Base-by-base conservation (phyloP, 495 filamentous ascomycete species). In the Emericellopsis terricola region DNA sequence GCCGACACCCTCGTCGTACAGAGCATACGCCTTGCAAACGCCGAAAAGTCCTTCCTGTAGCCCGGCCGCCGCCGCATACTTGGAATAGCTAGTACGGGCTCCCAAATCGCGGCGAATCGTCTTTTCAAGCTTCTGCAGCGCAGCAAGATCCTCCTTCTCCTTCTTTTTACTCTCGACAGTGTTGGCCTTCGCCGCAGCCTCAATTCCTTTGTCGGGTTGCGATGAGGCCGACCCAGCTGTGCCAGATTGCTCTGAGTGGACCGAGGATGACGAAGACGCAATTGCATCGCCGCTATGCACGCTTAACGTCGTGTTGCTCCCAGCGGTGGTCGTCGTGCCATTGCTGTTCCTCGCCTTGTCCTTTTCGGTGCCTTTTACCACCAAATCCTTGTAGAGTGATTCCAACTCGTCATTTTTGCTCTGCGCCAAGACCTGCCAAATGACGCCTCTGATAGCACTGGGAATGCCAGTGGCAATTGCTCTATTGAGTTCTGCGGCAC, bases 401-500 rank as follows among this genome's bases (percentile, higher is more conserved):
- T 96, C 89, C 13, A 96, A 58, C 19, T 92, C 87, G 33, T 84
- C 73, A 41, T 79, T 86, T 49, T 86, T 87, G 55, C 84, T 94
- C 47, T 92, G 81, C 3, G 91, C 85, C 43, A 99, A 53, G 9
- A 94, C 84, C 53, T 99, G 89, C 89, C 89, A 99, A 17, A 99
- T 83, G 8, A 94, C 91, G 15, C 89, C 89, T 30, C 89, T 71
- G 36, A 99, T 91, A 13, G 84, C 89, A 43, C 76, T 82, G 2
- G 89, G 89, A 37, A 99, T 96, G 27, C 89, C 89, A 31, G 79
- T 76, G 24, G 89, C 81, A 38, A 96, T 94, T 8, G 89, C 85
- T 37, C 68, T 69, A 47, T 84, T 92, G 35, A 99, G 56, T 45
- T 94, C 86, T 36, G 86, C 79, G 3, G 85, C 67, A 44, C 80